Base-by-base conservation (phyloP, 257 asterid species). In the Solanum chmielewskii region DNA sequence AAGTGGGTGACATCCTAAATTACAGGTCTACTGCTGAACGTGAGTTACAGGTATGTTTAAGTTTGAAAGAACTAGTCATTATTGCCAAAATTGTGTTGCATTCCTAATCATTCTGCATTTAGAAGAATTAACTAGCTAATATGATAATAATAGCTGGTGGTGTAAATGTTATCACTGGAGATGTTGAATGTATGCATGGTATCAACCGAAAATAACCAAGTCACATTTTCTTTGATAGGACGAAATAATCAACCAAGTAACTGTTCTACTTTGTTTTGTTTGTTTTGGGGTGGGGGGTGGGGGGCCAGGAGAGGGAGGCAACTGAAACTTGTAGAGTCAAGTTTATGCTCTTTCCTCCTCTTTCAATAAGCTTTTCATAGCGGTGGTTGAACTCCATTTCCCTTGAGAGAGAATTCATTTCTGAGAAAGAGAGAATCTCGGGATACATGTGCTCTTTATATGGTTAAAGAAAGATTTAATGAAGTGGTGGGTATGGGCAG, bases 11-110 rank as follows among this genome's bases (percentile, higher is more conserved):
- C 91, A 97, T 97, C 90, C 91, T 97, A 89, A 87, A 88, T 91
- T 95, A 92, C 92, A 94, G 99, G 89, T 94, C 98, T 91, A 89
- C 93, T 86, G 98, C 99, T 8, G 99, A 97, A 87, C 92, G 90
- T 89, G 97, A 95, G 90, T 88, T 94, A 84, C 93, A 95, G 98
- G 99, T 96, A 86, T 45, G 66, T 47, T 16, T 47, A 10, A 10
- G 25, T 47, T 80, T 47, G 64, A 47, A 80, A 16, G 66, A 80
- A 49, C 27, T 47, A 47, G 66, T 80, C 42, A 16, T 80, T 80
- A 80, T 16, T 27, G 66, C 84, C 66, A 80, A 80, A 16, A 47
- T 71, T 86, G 4, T 73, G 74, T 66, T 89, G 68, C 70, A 64
- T 87, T 47, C 68, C 84, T 45, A 25, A 14, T 78, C 31, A 15